Conservation (phyloP, 331 rosid genomes). For the Cydonia oblonga region DNA sequence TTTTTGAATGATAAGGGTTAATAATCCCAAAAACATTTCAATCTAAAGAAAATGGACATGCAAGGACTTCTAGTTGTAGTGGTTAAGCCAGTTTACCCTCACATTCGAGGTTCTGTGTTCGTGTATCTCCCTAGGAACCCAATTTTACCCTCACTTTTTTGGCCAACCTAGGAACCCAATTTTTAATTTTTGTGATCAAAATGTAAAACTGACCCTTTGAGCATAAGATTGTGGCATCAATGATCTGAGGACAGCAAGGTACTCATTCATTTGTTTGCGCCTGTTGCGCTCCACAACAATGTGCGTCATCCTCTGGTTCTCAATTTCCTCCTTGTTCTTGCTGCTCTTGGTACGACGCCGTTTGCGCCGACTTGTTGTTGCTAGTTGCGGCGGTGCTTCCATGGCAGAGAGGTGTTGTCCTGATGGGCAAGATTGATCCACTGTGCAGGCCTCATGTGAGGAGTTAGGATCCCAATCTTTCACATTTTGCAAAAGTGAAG, state of each 20-base stretch:
- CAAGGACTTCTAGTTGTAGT: not conserved
- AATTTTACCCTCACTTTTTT: not conserved
- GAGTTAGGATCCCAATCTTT: constrained; percentile 31
- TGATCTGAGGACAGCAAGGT: constrained; percentile 62
- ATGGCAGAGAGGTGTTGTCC: not conserved
- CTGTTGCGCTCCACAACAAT: constrained; percentile 90
- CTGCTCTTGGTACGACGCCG: constrained; percentile 57
- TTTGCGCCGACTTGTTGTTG: constrained; percentile 33
- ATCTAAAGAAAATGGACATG: not conserved
- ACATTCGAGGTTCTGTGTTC: not conserved
- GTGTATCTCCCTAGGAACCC: not conserved
- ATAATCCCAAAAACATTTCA: not conserved
- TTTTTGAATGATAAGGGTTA: not conserved
- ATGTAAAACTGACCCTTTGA: constrained; percentile 48
- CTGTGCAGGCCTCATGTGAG: constrained; percentile 39
- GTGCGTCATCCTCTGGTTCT: constrained; percentile 94
- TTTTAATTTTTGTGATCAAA: not conserved
- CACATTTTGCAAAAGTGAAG: constrained; percentile 13
- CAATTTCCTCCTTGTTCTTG: constrained; percentile 75
- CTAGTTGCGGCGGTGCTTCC: not conserved
- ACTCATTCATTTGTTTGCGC: constrained; percentile 88
- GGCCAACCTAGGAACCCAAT: not conserved
- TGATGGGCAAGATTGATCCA: constrained; percentile 8
- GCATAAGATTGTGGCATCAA: constrained; percentile 86
- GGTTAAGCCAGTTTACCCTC: not conserved